phyloP scores from a whole-genome alignment of 345 rosid species.

The Euphorbia pulcherrima region DNA sequence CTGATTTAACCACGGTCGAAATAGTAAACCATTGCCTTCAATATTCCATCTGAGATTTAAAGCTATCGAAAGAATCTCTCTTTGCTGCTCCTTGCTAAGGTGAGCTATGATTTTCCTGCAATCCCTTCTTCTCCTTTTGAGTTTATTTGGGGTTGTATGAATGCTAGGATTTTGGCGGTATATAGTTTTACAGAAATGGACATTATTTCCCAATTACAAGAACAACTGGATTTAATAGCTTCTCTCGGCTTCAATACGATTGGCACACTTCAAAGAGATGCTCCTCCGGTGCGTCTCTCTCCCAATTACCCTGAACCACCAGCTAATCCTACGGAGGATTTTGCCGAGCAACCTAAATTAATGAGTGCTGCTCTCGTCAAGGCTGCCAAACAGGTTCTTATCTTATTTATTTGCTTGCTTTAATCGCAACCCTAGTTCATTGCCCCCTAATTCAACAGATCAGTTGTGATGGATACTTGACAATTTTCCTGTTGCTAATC shows the following conservation, averaged over 20 bases:
- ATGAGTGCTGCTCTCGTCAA: slow-evolving; percentile 80
- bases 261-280: slow-evolving; percentile 77
- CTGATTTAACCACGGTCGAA: too few species aligned
- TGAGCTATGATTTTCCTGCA: not conserved
- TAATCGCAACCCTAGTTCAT: not conserved
- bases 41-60: not conserved
- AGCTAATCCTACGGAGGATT: slow-evolving; percentile 48
- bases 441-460: not conserved
- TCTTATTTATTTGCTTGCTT: not conserved
- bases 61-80: not conserved
- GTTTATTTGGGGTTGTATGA: not conserved
- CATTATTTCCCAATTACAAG: slow-evolving; percentile 90
- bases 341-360: slow-evolving; percentile 67
- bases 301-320: slow-evolving; percentile 81
- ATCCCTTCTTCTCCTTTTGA: not conserved
- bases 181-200: slow-evolving; percentile 45
- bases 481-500: too few species aligned
- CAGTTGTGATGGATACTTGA: too few species aligned
- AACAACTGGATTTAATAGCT: slow-evolving; percentile 73
- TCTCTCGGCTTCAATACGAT: slow-evolving; percentile 74
- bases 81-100: not conserved
- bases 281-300: slow-evolving; percentile 75
- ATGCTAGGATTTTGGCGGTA: not conserved
- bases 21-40: too few species aligned
- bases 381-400: slow-evolving; percentile 82